Evolutionary conservation across 805 yeast species (phyloP).

Genomic region (Candida argentea): DNA sequence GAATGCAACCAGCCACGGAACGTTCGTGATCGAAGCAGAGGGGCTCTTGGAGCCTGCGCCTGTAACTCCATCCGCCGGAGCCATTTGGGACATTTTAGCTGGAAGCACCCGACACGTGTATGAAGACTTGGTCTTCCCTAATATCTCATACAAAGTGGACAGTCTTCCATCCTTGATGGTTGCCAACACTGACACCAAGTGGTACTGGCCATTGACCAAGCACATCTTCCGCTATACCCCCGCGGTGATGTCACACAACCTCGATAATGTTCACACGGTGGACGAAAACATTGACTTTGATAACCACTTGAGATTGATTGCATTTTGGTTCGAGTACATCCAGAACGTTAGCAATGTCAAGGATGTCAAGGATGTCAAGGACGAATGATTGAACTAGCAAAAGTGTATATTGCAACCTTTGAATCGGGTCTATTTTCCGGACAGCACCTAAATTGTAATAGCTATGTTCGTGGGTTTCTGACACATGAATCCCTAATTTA

Average conservation of each 20-base stretch:
- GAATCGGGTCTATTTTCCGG: no score
- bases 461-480: no score
- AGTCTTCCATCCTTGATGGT: constrained; percentile 41
- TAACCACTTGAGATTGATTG: constrained; percentile 23
- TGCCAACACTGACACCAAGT: constrained; percentile 54
- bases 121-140: constrained; percentile 40
- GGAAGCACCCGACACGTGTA: constrained; percentile 56
- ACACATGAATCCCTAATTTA: no score
- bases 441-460: no score
- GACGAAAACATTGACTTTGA: constrained; percentile 23
- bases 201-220: constrained; percentile 46
- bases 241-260: constrained; percentile 5
- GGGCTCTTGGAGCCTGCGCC: constrained; percentile 36
- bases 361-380: no score
- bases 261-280: constrained; percentile 22
- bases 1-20: constrained; percentile 8
- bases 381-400: no score
- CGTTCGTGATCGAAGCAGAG: constrained; percentile 8
- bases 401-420: no score
- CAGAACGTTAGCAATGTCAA: no score
- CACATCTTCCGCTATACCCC: constrained; percentile 44
- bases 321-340: constrained; percentile 22
- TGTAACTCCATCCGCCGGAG: constrained; percentile 23
- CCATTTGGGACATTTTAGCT: constrained; percentile 29
- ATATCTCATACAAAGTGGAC: constrained; percentile 19